Evolutionary conservation across 495 filamentous ascomycete species (phyloP).

Genomic region (Neurospora sp.): DNA sequence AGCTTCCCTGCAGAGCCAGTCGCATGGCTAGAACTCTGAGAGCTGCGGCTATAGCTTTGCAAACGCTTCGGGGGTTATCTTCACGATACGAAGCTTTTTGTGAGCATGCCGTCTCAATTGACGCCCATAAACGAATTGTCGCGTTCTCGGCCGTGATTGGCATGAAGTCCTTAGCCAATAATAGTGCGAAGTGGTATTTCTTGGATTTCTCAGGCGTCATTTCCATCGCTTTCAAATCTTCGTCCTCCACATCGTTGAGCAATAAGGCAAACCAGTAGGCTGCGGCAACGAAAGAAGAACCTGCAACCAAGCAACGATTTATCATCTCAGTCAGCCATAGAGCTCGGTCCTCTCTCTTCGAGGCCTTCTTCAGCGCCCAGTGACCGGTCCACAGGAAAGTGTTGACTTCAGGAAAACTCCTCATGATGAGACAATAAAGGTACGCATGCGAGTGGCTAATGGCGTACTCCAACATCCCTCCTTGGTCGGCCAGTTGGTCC

Average conservation of each 20-base stretch:
- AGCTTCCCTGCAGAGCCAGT: background rate
- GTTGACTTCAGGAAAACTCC: background rate
- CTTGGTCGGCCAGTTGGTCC: background rate
- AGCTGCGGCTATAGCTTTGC: background rate
- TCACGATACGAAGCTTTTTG: no score
- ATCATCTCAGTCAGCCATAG: background rate
- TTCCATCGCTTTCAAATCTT: no score
- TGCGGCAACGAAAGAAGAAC: background rate
- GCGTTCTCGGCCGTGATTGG: background rate
- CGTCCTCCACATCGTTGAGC: background rate
- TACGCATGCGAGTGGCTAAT: background rate
- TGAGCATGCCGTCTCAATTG: background rate
- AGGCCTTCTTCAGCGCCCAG: no score
- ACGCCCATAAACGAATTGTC: background rate
- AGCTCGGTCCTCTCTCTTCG: no score
- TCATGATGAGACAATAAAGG: background rate
- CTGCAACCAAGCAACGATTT: background rate
- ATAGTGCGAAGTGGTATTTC: no score
- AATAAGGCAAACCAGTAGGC: background rate
- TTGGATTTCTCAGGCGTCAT: no score
- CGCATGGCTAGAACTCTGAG: background rate
- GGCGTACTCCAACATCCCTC: background rate
- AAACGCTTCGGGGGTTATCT: background rate
- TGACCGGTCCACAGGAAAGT: no score
- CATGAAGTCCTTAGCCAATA: no score